These are phyloP conservation scores for Aspergillus nanangensis DNA, from an alignment of 495 filamentous ascomycete species.

Conservation along the genomic window DNA sequence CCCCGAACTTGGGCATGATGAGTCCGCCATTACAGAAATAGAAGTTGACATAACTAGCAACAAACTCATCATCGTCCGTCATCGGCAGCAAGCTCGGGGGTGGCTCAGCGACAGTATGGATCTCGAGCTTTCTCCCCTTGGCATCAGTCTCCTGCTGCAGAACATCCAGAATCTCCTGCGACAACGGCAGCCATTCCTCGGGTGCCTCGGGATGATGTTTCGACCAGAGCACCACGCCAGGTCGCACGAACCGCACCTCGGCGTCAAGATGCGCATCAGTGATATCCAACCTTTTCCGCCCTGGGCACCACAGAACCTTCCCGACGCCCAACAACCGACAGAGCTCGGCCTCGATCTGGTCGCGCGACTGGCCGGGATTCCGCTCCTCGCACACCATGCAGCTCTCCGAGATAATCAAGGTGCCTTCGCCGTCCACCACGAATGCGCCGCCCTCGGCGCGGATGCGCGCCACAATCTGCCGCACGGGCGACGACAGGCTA, in stretches of 20 bases:
- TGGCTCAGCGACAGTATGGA: conserved; percentile 20
- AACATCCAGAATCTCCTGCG: conserved; percentile 15
- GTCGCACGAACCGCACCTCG: conserved; percentile 21
- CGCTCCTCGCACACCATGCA: conserved; percentile 22
- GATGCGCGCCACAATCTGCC: conserved; percentile 13
- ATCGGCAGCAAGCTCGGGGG: conserved; percentile 12
- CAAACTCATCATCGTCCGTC: conserved; percentile 15
- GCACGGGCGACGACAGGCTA: conserved; percentile 9
- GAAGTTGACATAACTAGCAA: conserved; percentile 23
- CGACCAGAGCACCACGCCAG: conserved; percentile 19
- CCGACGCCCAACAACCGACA: conserved; percentile 20
- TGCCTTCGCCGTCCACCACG: conserved; percentile 24
- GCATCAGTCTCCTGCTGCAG: conserved; percentile 18
- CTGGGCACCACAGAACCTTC: conserved; percentile 26
- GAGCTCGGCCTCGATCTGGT: conserved; percentile 19
- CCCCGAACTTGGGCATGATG: conserved; percentile 23
- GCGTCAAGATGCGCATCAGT: conserved; percentile 24
- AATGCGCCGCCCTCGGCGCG: conserved; percentile 22
- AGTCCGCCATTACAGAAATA: conserved; percentile 25
- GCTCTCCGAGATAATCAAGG: conserved; percentile 23
- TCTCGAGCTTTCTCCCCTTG: conserved; percentile 17
- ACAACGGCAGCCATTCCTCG: conserved; percentile 19
- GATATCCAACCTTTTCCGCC: conserved; percentile 19
- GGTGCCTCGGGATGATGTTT: conserved; percentile 9
- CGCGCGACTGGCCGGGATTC: conserved; percentile 18